Percentiles rank a stretch among this genome's conserved stretches.
Evolutionary conservation across 345 rosid genomes (phyloP).

Genomic region (Angophora floribunda): DNA sequence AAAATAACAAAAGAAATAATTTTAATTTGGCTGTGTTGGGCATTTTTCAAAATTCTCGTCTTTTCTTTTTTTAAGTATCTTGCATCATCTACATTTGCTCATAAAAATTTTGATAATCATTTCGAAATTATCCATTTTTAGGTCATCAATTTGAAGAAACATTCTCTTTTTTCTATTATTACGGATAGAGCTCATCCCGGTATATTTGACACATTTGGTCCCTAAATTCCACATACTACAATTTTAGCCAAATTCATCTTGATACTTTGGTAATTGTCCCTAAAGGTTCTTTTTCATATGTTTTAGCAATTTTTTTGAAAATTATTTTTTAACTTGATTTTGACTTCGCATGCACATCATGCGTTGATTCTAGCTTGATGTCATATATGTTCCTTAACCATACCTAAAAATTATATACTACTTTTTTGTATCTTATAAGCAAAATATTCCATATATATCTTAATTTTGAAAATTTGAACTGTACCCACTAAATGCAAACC

Average conservation of each 20-base stretch:
- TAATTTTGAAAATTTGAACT: neutral
- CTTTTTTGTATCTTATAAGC: neutral
- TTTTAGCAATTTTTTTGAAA: neutral
- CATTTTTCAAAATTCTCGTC: neutral
- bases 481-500: neutral
- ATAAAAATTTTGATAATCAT: neutral
- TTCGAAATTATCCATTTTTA: neutral
- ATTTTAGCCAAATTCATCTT: neutral
- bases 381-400: neutral
- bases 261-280: neutral
- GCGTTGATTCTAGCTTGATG: neutral
- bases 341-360: too few relatives aligned
- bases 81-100: neutral
- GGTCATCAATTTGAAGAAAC: neutral
- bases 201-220: neutral
- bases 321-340: neutral
- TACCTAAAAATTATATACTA: neutral
- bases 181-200: neutral
- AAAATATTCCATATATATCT: rapidly evolving
- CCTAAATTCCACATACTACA: neutral
- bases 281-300: neutral
- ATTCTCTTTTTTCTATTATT: neutral
- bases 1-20: neutral
- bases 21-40: neutral
- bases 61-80: neutral